Evolutionary conservation across 495 filamentous ascomycete species (phyloP).

Genomic region (Thozetella sp.): DNA sequence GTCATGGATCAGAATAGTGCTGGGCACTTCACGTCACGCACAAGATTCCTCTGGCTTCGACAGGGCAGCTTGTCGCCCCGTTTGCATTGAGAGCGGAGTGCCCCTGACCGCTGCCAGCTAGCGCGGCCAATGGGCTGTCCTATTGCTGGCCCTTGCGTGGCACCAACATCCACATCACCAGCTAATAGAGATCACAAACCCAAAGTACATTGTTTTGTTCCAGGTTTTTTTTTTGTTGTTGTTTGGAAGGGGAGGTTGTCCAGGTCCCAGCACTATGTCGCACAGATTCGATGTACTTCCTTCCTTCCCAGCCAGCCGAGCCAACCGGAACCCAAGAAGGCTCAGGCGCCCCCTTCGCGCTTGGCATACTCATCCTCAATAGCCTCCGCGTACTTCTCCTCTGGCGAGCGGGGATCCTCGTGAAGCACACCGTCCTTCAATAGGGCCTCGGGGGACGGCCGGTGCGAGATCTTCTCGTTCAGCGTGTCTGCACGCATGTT

Average conservation of each 20-base stretch:
- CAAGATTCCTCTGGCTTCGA: neutral
- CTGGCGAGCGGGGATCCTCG: constrained; percentile 58
- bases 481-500: constrained; percentile 84
- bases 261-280: neutral
- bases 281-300: neutral
- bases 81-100: neutral
- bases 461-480: constrained; percentile 77
- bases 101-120: neutral
- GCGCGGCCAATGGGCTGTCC: no score
- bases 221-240: neutral
- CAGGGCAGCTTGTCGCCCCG: neutral
- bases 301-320: neutral
- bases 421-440: constrained; percentile 76
- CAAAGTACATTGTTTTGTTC: no score
- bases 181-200: no score
- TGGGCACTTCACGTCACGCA: neutral
- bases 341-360: constrained; percentile 47
- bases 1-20: neutral
- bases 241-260: no score
- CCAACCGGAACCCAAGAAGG: neutral
- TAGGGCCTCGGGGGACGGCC: constrained; percentile 74
- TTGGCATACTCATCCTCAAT: constrained; percentile 54
- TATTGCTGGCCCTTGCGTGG: no score
- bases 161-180: no score
- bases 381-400: constrained; percentile 49